Evolutionary conservation across 2,329 filamentous ascomycete genomes (phyloP).

Genomic region (Blastomyces percursus): DNA sequence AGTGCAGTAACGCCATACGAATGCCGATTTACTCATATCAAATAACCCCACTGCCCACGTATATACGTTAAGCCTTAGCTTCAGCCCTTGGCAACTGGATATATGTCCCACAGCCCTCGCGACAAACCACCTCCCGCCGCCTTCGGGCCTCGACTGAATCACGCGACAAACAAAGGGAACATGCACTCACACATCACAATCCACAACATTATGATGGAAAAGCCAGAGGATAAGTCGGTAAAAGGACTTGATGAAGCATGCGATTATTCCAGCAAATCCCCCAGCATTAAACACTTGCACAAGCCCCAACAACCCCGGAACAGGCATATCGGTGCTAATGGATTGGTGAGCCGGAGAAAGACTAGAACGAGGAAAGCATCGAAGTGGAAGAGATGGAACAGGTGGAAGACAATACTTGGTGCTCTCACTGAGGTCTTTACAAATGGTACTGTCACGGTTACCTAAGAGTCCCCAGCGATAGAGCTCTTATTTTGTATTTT

Average conservation of each 20-base stretch:
- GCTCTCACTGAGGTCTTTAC: conserved; percentile 1
- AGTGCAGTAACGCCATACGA: not conserved
- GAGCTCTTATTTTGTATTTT: not conserved
- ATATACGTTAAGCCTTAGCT: not conserved
- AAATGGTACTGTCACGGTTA: not conserved
- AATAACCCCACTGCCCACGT: not conserved
- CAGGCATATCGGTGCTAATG: not conserved
- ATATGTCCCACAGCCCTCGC: not conserved
- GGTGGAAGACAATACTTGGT: not conserved
- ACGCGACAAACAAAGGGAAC: not conserved
- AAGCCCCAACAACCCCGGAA: not conserved
- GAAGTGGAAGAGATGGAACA: not conserved
- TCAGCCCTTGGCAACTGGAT: not conserved
- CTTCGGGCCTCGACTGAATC: not conserved
- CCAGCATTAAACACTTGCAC: not conserved
- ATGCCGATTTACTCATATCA: not conserved
- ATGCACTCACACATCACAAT: not conserved
- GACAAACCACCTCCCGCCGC: not conserved
- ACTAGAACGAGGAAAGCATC: not conserved
- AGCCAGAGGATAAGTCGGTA: not conserved
- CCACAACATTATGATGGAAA: not conserved
- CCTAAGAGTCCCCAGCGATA: not conserved
- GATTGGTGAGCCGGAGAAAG: not conserved
- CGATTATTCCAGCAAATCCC: not conserved
- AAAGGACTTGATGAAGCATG: not conserved